Conservation (phyloP, 2,329 filamentous ascomycete species). For the Exophiala sideris region DNA sequence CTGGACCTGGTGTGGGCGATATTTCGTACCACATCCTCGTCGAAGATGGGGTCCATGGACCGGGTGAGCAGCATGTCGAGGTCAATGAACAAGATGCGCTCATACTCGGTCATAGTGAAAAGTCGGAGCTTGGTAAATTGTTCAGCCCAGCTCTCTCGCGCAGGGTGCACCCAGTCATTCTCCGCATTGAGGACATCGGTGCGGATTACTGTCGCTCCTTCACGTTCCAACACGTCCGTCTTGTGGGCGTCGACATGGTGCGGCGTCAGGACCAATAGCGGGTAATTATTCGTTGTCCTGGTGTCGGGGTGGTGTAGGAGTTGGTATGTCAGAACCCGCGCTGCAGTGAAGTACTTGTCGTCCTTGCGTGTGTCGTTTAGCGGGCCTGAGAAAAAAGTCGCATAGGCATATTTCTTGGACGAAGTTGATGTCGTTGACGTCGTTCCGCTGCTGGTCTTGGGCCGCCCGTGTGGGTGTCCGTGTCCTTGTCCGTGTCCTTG, state of each 20-base stretch:
- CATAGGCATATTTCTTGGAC: not conserved
- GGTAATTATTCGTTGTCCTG: constrained; percentile 32
- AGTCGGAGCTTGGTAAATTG: constrained; percentile 45
- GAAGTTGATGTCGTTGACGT: not conserved
- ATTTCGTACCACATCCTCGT: constrained; percentile 27
- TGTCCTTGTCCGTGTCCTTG: too few species aligned
- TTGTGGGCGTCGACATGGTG: constrained; percentile 32
- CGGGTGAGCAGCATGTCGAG: constrained; percentile 46
- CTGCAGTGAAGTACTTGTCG: constrained; percentile 40
- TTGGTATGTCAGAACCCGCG: constrained; percentile 42
- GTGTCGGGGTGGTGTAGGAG: constrained; percentile 40
- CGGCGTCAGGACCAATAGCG: constrained; percentile 40
- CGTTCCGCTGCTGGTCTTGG: too few species aligned
- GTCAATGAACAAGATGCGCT: constrained; percentile 44
- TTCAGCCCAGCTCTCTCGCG: constrained; percentile 41
- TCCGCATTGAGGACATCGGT: constrained; percentile 35
- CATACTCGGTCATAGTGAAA: constrained; percentile 41
- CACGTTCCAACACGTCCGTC: constrained; percentile 33
- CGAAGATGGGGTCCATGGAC: constrained; percentile 38
- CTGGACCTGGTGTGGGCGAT: constrained; percentile 15
- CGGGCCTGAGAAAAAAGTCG: not conserved
- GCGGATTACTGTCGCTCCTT: constrained; percentile 41
- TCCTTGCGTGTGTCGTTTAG: constrained; percentile 21
- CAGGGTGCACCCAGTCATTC: constrained; percentile 33
- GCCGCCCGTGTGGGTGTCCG: too few species aligned